Evolutionary conservation across 768 basidiomycete genomes (phyloP).

Genomic region (Clavaria fumosa): DNA sequence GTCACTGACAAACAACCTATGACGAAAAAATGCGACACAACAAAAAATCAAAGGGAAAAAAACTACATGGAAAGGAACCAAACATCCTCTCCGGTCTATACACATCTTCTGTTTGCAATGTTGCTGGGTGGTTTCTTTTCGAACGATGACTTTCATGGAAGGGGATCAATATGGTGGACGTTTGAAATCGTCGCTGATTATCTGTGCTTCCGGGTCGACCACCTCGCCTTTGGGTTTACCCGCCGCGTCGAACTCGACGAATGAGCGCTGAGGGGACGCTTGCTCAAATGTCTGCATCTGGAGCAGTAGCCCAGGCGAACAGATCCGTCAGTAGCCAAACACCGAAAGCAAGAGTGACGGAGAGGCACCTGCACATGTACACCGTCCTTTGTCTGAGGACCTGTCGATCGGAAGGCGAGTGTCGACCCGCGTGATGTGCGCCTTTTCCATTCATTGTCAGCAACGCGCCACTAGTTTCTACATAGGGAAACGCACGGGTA

Average conservation of each 20-base stretch:
- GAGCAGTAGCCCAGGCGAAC: neutral
- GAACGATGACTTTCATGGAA: neutral
- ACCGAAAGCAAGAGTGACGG: neutral
- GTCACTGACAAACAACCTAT: too few species aligned
- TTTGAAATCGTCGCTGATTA: slow-evolving; percentile 49
- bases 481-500: slow-evolving; percentile 20
- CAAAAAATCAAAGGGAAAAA: too few species aligned
- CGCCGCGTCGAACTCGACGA: slow-evolving; percentile 39
- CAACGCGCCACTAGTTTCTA: neutral
- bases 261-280: slow-evolving; percentile 26
- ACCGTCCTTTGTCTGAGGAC: slow-evolving; percentile 22
- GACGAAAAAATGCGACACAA: too few species aligned
- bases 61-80: too few species aligned
- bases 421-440: slow-evolving; percentile 35
- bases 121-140: too few species aligned
- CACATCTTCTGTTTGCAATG: too few species aligned
- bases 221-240: slow-evolving; percentile 33
- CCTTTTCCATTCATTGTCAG: neutral
- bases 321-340: neutral
- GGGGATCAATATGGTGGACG: slow-evolving; percentile 29
- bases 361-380: slow-evolving; percentile 26
- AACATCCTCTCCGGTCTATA: too few species aligned
- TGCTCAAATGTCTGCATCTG: slow-evolving; percentile 56
- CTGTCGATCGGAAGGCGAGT: slow-evolving; percentile 38
- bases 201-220: slow-evolving; percentile 46